Evolutionary conservation across 768 basidiomycete genomes (phyloP), one percentile per base, ranked within the genome.

Genomic region (Trametes gibbosa): DNA sequence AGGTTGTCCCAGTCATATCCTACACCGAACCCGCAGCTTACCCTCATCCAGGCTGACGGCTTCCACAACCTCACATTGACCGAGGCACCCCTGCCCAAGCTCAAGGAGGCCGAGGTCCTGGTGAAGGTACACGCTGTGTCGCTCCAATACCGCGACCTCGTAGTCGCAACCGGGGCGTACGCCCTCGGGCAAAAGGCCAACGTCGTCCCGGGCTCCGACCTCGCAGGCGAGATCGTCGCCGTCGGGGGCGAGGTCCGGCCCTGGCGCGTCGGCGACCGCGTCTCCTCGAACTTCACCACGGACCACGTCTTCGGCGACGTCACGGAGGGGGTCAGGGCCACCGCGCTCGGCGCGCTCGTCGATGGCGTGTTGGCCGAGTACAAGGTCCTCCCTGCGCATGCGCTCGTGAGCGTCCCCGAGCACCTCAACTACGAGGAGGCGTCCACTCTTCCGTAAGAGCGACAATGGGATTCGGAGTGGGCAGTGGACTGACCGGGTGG

Each of bases 351-450:
- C 4, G 83, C 77, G 1, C 70, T 73, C 17, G 67, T 73, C 13
- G 77, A 81, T 45, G 84, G 85, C 7, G 79, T 83, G 1, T 66
- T 86, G 58, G 63, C 68, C 12, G 49, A 68, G 59, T 72, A 72
- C 54, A 63, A 61, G 46, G 40, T 65, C 43, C 42, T 73, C 21
- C 68, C 67, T 21, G 66, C 62, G 3, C 63, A 67, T 39, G 64
- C 77, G 0, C 71, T 87, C 37, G 77, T 87, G 29, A 60, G 66
- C 40, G 73, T 86, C 58, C 83, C 88, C 0, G 69, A 77, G 17
- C 80, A 86, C 66, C 75, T 88, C 21, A 79, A 78, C 2, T 85
- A 81, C 62, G 81, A 83, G 59, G 83, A 90, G 66, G 87, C 81
- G 0, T 82, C 87, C 0, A 85, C 85, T 23, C 72, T 89, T 7